These are phyloP conservation scores for Hypholoma fasciculare DNA, from an alignment of 768 basidiomycete species.

Conservation along the genomic window DNA sequence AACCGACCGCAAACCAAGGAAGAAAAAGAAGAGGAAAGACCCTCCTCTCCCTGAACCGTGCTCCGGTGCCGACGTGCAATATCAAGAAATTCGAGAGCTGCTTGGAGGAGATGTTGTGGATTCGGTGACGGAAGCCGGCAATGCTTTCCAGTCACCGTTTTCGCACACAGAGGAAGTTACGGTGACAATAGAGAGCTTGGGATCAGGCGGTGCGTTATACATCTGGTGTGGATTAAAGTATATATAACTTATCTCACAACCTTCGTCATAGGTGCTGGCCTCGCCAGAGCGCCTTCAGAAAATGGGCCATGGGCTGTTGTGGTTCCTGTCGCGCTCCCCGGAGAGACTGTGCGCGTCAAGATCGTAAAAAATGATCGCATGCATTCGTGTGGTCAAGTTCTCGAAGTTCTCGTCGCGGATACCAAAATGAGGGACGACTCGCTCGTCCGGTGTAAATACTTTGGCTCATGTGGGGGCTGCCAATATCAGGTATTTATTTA, in stretches of 20 bases:
- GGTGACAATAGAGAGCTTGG: conserved; percentile 62
- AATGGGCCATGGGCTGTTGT: conserved; percentile 76
- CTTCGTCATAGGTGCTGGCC: conserved; percentile 57
- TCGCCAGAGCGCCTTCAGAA: conserved; percentile 51
- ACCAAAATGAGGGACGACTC: conserved; percentile 61
- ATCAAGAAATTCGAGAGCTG: conserved; percentile 66
- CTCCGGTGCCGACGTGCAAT: conserved; percentile 74
- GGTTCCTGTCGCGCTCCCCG: conserved; percentile 82
- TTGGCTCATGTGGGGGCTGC: conserved; percentile 88
- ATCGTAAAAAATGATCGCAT: conserved; percentile 72
- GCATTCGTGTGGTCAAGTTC: conserved; percentile 75
- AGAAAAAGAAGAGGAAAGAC: conserved; percentile 37
- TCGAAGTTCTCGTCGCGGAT: conserved; percentile 68
- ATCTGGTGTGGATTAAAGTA: background rate
- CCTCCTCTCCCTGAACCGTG: conserved; percentile 55
- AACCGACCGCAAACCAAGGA: conserved; percentile 16
- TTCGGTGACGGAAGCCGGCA: conserved; percentile 43
- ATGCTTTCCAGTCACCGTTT: conserved; percentile 62
- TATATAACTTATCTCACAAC: background rate
- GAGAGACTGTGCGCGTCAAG: conserved; percentile 73
- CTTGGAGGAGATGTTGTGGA: conserved; percentile 63
- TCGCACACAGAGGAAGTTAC: conserved; percentile 61
- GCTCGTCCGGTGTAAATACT: conserved; percentile 79
- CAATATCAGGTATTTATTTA: conserved; percentile 78
- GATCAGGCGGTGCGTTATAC: conserved; percentile 56